Percentiles rank a stretch among this genome's conserved stretches.
Evolutionary conservation across 2,329 filamentous ascomycete species (phyloP).

Genomic region (Epicoccum sorghinum): DNA sequence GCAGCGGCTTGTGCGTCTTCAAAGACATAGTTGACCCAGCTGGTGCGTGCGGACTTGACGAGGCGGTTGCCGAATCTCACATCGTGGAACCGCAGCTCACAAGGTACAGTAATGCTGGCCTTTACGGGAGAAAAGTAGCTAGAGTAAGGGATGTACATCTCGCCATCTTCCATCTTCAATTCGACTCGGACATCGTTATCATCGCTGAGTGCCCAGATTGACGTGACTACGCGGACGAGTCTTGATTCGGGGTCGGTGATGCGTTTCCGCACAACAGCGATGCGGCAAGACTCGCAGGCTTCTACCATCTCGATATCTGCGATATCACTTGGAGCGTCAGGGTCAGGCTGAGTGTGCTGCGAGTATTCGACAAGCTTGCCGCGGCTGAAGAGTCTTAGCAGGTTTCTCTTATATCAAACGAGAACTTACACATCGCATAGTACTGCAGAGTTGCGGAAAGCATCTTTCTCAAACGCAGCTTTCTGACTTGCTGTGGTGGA

Average conservation of each 20-base stretch:
- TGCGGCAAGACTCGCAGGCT: slow-evolving; percentile 48
- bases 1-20: slow-evolving; percentile 39
- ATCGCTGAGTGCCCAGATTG: slow-evolving; percentile 54
- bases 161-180: slow-evolving; percentile 50
- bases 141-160: slow-evolving; percentile 53
- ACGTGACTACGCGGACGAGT: slow-evolving; percentile 47
- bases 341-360: slow-evolving; percentile 39
- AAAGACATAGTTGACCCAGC: slow-evolving; percentile 56
- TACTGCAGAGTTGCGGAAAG: slow-evolving; percentile 53
- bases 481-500: slow-evolving; percentile 43
- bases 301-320: slow-evolving; percentile 49
- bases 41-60: slow-evolving; percentile 46
- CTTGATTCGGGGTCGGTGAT: slow-evolving; percentile 45
- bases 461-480: slow-evolving; percentile 48
- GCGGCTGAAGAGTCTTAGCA: slow-evolving; percentile 32
- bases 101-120: slow-evolving; percentile 48
- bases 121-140: slow-evolving; percentile 55
- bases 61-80: slow-evolving; percentile 42
- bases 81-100: slow-evolving; percentile 50
- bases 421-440: slow-evolving; percentile 51
- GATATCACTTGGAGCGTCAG: neutral
- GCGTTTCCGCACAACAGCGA: slow-evolving; percentile 53
- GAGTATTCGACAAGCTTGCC: slow-evolving; percentile 51
- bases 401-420: neutral
- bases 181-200: slow-evolving; percentile 52